A percentile compares a stretch with the other conserved stretches of the same genome.
These are phyloP conservation scores for Vaccinium corymbosum DNA, from an alignment of 148 eudicot species.

Conservation along the genomic window DNA sequence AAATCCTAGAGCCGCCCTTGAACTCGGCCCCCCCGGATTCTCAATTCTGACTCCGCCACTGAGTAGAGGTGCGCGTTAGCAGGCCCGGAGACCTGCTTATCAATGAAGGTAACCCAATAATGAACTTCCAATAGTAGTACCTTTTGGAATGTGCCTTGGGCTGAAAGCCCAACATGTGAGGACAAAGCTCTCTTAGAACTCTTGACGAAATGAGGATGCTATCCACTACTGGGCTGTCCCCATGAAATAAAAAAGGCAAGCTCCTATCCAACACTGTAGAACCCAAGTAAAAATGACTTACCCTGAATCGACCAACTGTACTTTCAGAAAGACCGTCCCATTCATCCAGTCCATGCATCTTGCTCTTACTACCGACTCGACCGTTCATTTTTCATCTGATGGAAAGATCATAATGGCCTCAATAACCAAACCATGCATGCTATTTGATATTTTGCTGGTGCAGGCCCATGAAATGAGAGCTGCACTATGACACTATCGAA, in stretches of 20 bases:
- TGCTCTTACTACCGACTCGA: not conserved
- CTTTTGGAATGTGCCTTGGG: constrained; percentile 11
- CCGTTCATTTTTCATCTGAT: constrained; percentile 27
- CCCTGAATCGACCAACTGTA: not conserved
- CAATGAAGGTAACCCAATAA: not conserved
- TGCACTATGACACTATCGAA: no score
- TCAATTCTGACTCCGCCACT: no score
- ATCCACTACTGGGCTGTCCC: not conserved
- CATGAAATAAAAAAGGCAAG: not conserved
- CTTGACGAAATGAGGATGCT: not conserved
- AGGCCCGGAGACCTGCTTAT: no score
- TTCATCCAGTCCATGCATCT: not conserved
- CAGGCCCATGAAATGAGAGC: constrained; percentile 17
- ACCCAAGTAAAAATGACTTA: not conserved
- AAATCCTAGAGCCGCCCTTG: no score
- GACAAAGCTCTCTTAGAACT: constrained; percentile 7
- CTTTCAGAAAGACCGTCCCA: not conserved
- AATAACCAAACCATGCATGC: constrained; percentile 14
- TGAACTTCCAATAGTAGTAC: not conserved
- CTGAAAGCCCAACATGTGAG: constrained; percentile 9
- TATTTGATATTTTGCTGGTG: not conserved
- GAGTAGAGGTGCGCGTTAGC: no score
- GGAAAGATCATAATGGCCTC: constrained; percentile 29
- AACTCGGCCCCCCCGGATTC: no score
- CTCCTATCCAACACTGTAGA: not conserved